A percentile compares a stretch with the other conserved stretches of the same genome.
These are phyloP conservation scores for Thuidium tamariscinum DNA, from an alignment of 225 moss, liverwort and hornwort species.

Conservation along the genomic window DNA sequence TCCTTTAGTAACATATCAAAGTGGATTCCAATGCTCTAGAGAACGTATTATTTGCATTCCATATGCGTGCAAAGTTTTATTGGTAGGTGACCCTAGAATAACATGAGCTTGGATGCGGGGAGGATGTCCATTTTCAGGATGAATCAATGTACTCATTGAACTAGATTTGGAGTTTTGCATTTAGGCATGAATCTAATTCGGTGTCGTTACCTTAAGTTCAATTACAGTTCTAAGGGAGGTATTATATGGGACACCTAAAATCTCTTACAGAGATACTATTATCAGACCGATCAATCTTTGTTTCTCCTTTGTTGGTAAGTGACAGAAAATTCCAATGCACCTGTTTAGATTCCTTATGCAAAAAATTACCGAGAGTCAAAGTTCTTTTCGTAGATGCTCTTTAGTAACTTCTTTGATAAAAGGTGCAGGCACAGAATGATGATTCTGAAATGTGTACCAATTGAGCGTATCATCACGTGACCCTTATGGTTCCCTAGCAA, in stretches of 20 bases:
- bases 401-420: background rate
- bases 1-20: background rate
- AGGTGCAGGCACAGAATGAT: background rate
- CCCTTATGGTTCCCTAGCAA: background rate
- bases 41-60: background rate
- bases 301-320: background rate
- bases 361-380: background rate
- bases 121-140: background rate
- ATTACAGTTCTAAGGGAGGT: background rate
- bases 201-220: no score
- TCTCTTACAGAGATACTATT: background rate
- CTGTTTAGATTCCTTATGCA: background rate
- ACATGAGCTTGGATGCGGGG: background rate
- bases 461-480: background rate
- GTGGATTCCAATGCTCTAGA: no score
- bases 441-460: background rate
- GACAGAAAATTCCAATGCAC: background rate
- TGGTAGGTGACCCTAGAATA: background rate
- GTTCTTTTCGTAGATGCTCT: background rate
- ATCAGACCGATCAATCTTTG: background rate
- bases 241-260: background rate
- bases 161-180: background rate
- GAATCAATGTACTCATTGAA: background rate
- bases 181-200: background rate
- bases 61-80: background rate